These are phyloP conservation scores for Tylopilus intermedius DNA, from an alignment of 768 basidiomycete genomes.

Conservation along the genomic window DNA sequence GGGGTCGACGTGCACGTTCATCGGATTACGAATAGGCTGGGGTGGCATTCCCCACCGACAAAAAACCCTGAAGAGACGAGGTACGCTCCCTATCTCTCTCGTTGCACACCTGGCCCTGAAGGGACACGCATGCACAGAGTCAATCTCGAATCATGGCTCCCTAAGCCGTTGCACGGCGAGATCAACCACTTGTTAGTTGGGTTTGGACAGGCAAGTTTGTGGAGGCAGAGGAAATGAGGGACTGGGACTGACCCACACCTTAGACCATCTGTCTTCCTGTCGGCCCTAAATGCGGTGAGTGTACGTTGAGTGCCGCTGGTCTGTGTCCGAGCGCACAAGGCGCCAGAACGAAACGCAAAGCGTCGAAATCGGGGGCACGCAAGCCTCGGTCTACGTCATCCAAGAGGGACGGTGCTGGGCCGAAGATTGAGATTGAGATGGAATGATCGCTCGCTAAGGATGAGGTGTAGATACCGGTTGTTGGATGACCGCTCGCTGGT, in stretches of 20 bases:
- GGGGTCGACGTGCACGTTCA: conserved; percentile 97
- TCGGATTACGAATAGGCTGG: conserved; percentile 86
- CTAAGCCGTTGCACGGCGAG: conserved; percentile 62
- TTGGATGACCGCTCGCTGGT: neutral
- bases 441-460: neutral
- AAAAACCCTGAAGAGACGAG: conserved; percentile 86
- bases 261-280: conserved; percentile 67
- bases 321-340: conserved; percentile 64
- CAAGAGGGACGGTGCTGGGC: conserved; percentile 19
- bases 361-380: conserved; percentile 3
- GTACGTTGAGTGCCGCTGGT: conserved; percentile 48
- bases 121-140: conserved; percentile 37
- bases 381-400: neutral
- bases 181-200: conserved; percentile 82
- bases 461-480: neutral
- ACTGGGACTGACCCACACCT: neutral
- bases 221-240: neutral
- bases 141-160: conserved; percentile 82
- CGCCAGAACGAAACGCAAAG: conserved; percentile 15
- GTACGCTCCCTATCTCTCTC: conserved; percentile 30
- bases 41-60: conserved; percentile 86
- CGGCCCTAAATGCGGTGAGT: conserved; percentile 59
- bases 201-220: conserved; percentile 67
- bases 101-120: neutral
- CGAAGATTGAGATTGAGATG: conserved; percentile 37